phyloP scores from a whole-genome alignment of 306 rosid genomes.

The Ziziphus jujuba region DNA sequence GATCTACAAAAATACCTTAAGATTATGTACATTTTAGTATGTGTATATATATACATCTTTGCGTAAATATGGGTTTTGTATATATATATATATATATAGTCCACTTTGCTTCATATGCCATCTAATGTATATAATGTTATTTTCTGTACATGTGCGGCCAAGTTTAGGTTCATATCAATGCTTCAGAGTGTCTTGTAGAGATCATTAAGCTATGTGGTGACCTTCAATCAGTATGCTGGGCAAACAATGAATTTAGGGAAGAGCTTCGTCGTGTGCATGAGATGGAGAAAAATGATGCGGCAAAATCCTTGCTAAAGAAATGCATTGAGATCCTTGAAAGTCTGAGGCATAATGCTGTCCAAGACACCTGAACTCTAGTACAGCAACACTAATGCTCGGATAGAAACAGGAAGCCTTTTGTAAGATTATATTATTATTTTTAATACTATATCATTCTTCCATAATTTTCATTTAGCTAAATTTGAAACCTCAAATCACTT shows the following conservation, averaged over 20 bases:
- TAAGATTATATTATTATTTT: too few relatives aligned
- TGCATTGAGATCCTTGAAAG: slow-evolving; percentile 56
- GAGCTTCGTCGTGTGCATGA: slow-evolving; percentile 65
- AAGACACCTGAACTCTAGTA: neutral
- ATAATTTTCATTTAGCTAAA: too few relatives aligned
- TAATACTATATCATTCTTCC: too few relatives aligned
- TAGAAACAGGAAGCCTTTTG: too few relatives aligned
- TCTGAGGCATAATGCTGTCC: slow-evolving; percentile 24
- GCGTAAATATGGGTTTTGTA: too few relatives aligned
- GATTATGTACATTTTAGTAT: too few relatives aligned
- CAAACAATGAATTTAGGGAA: slow-evolving; percentile 39
- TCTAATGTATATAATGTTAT: slow-evolving; percentile 6
- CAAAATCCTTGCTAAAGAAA: slow-evolving; percentile 56
- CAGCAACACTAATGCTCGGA: too few relatives aligned
- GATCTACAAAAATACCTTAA: too few relatives aligned
- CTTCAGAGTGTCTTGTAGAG: slow-evolving; percentile 78
- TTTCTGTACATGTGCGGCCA: neutral
- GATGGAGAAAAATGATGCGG: slow-evolving; percentile 77
- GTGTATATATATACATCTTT: too few relatives aligned
- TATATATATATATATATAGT: neutral
- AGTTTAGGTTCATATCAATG: slow-evolving; percentile 79
- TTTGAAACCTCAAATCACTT: too few relatives aligned
- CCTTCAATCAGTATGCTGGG: slow-evolving; percentile 30
- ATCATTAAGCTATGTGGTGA: slow-evolving; percentile 43
- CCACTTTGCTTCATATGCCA: neutral